Conservation (phyloP, 1,139 yeast species). For the Magnusiomyces ingens region DNA sequence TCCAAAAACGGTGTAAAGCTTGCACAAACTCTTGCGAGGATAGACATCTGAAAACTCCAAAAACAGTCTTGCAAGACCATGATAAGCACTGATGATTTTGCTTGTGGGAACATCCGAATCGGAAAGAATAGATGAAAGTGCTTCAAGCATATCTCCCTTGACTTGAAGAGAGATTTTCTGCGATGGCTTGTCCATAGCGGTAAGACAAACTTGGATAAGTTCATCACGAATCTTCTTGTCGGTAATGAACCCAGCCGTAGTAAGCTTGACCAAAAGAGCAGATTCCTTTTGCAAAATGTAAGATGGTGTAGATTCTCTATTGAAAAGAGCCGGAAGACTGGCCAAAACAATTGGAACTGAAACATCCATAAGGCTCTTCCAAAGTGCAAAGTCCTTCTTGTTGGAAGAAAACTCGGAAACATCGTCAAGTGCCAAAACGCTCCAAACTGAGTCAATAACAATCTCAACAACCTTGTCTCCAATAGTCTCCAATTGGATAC, state of each 20-base stretch:
- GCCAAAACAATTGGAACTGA: constrained; percentile 25
- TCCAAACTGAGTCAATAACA: constrained; percentile 52
- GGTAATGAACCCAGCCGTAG: constrained; percentile 54
- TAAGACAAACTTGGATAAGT: constrained; percentile 52
- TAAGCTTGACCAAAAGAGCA: constrained; percentile 48
- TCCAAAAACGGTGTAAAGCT: constrained; percentile 57
- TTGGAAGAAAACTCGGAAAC: constrained; percentile 29
- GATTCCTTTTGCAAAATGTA: constrained; percentile 45
- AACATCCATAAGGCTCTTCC: constrained; percentile 25
- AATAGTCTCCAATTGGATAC: constrained; percentile 49
- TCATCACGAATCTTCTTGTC: constrained; percentile 50
- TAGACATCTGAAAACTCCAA: constrained; percentile 51
- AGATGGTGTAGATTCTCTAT: constrained; percentile 20
- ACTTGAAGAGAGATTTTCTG: constrained; percentile 49
- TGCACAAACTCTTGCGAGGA: constrained; percentile 55
- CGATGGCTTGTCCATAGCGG: constrained; percentile 57
- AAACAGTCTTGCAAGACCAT: constrained; percentile 53
- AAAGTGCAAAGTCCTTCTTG: constrained; percentile 11
- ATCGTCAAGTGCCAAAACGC: constrained; percentile 40
- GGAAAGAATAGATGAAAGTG: constrained; percentile 49
- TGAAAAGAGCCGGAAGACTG: constrained; percentile 26
- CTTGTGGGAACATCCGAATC: constrained; percentile 49
- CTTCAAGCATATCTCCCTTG: constrained; percentile 49
- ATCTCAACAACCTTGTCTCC: constrained; percentile 59
- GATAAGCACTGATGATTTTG: constrained; percentile 50